phyloP scores from a whole-genome alignment of 345 rosid species.

The Iberis pinnata region DNA sequence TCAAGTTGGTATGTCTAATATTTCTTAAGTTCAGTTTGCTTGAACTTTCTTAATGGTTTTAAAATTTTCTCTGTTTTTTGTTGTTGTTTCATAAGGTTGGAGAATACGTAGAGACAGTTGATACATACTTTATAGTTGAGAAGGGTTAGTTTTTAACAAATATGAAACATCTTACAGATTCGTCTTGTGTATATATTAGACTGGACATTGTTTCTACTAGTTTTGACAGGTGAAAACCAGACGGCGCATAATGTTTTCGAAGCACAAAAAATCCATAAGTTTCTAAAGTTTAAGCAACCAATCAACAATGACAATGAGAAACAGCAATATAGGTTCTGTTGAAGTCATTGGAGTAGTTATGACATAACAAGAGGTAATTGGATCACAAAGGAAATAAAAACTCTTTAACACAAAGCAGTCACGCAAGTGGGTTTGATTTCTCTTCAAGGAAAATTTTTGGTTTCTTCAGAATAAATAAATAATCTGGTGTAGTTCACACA shows the following conservation, averaged over 20 bases:
- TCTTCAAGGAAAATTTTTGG: no score
- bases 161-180: no score
- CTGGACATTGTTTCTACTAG: neutral
- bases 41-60: no score
- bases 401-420: no score
- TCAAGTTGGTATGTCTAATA: slow-evolving; percentile 50
- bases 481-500: slow-evolving; percentile 10
- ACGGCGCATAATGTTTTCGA: slow-evolving; percentile 39
- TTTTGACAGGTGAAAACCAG: slow-evolving; percentile 27
- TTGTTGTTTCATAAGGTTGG: slow-evolving; percentile 35
- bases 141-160: neutral
- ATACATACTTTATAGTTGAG: slow-evolving; percentile 34
- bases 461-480: no score
- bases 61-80: neutral
- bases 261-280: neutral
- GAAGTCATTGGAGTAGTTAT: neutral
- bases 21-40: no score
- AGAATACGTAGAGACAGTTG: slow-evolving; percentile 47
- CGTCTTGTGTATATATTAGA: neutral
- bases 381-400: slow-evolving; percentile 8
- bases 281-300: slow-evolving; percentile 28
- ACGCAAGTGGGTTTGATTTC: no score
- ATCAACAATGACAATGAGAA: slow-evolving; percentile 30
- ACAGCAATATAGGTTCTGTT: neutral
- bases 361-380: slow-evolving; percentile 1